These are phyloP conservation scores for Chaetomiaceae sp. DNA, from an alignment of 2,329 filamentous ascomycete species.

Conservation along the genomic window DNA sequence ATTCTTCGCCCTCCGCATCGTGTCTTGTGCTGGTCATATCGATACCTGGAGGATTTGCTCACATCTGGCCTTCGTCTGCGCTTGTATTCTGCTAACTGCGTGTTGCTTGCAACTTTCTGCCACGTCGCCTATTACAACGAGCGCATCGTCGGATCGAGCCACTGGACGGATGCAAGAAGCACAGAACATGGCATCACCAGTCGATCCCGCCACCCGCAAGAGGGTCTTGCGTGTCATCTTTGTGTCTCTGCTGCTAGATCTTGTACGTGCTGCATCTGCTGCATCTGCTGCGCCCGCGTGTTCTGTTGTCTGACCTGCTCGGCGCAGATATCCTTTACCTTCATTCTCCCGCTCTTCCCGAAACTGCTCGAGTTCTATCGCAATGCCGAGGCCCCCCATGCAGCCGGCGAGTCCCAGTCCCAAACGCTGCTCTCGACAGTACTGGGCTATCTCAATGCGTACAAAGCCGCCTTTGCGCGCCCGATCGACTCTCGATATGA, in stretches of 20 bases:
- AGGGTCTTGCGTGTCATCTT: slow-evolving; percentile 82
- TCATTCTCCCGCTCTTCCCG: slow-evolving; percentile 93
- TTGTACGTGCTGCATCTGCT: slow-evolving; percentile 51
- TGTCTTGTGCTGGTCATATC: slow-evolving; percentile 15
- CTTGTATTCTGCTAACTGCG: too few relatives aligned
- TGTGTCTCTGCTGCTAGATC: slow-evolving; percentile 78
- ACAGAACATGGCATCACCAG: slow-evolving; percentile 34
- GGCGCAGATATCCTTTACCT: slow-evolving; percentile 87
- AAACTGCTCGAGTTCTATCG: slow-evolving; percentile 95
- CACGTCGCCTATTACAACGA: too few relatives aligned
- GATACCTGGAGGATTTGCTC: neutral
- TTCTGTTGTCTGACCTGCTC: slow-evolving; percentile 9
- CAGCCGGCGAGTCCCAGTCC: slow-evolving; percentile 36
- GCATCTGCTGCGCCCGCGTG: neutral
- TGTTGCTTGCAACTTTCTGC: too few relatives aligned
- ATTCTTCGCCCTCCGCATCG: neutral
- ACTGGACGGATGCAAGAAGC: neutral
- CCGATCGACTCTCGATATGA: slow-evolving; percentile 96
- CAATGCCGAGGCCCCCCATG: slow-evolving; percentile 62
- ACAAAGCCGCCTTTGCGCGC: slow-evolving; percentile 87
- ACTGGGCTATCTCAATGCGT: slow-evolving; percentile 78
- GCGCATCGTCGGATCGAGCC: too few relatives aligned
- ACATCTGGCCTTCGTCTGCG: too few relatives aligned
- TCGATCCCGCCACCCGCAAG: slow-evolving; percentile 59
- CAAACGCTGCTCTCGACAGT: slow-evolving; percentile 71